Percentiles rank a stretch among this genome's conserved stretches.
These are phyloP conservation scores for Phalaenopsis equestris DNA, from an alignment of 106 monocot species.

Conservation along the genomic window DNA sequence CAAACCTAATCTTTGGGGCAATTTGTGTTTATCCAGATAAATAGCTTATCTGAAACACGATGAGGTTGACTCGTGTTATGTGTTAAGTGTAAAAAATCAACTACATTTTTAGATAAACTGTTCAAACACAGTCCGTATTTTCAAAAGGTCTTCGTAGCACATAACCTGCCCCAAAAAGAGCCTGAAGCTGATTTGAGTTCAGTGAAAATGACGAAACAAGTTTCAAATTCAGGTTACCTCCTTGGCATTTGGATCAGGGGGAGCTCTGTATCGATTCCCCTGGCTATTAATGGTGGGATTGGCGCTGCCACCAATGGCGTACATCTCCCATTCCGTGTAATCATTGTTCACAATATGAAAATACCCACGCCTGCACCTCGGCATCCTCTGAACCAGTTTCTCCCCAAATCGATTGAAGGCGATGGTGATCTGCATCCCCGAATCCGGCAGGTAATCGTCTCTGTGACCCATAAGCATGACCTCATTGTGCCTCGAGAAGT, in stretches of 20 bases:
- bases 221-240: slow-evolving; percentile 22
- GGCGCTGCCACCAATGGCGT: slow-evolving; percentile 75
- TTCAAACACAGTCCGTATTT: no score
- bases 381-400: slow-evolving; percentile 63
- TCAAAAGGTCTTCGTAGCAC: no score
- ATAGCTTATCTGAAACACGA: no score
- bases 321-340: slow-evolving; percentile 68
- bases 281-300: slow-evolving; percentile 70
- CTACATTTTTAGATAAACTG: no score
- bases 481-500: slow-evolving; percentile 61
- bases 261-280: slow-evolving; percentile 65
- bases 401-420: slow-evolving; percentile 67
- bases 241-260: slow-evolving; percentile 41
- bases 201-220: no score
- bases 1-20: no score
- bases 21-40: no score
- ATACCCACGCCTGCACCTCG: slow-evolving; percentile 52
- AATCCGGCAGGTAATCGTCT: slow-evolving; percentile 44
- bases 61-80: no score
- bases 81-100: no score
- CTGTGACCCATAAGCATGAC: slow-evolving; percentile 67
- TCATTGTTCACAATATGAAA: slow-evolving; percentile 78
- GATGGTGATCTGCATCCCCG: slow-evolving; percentile 56
- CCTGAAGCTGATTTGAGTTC: no score
- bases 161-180: no score